phyloP scores from a whole-genome alignment of 345 rosid species.

The Salix purpurea region DNA sequence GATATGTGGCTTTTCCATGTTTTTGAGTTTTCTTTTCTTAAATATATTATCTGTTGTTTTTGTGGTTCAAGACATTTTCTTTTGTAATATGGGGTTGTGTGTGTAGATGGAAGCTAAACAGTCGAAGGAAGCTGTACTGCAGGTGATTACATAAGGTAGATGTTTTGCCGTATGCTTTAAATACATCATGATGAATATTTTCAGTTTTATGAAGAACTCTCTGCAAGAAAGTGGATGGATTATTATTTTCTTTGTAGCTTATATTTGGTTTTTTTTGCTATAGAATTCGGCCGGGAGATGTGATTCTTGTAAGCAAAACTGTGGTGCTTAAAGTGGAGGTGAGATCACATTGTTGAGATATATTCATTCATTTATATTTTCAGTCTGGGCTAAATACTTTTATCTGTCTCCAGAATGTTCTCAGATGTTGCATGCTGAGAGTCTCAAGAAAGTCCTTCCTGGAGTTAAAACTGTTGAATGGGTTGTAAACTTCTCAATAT shows the following conservation, averaged over 20 bases:
- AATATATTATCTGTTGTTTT: neutral
- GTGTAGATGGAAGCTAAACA: slow-evolving; percentile 42
- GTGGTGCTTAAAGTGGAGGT: slow-evolving; percentile 48
- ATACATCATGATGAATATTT: neutral
- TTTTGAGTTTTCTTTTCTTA: neutral
- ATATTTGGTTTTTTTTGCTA: slow-evolving; percentile 14
- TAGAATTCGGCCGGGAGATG: slow-evolving; percentile 55
- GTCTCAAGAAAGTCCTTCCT: slow-evolving; percentile 46
- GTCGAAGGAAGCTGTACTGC: slow-evolving; percentile 45
- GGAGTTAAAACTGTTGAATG: too few relatives aligned
- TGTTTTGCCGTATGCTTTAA: too few relatives aligned
- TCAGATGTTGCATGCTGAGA: slow-evolving; percentile 19
- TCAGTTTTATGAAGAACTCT: neutral
- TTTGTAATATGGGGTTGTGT: slow-evolving; percentile 7
- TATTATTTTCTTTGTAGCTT: neutral
- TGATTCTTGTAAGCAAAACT: slow-evolving; percentile 58
- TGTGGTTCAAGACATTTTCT: neutral
- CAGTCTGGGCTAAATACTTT: neutral
- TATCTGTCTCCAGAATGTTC: slow-evolving; percentile 41
- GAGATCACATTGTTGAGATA: slow-evolving; percentile 7
- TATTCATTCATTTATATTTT: slow-evolving; percentile 9
- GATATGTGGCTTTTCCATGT: neutral
- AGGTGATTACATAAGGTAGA: slow-evolving; percentile 35
- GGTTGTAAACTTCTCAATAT: too few relatives aligned
- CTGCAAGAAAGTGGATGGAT: neutral